Evolutionary conservation across 352 stramenopile species (phyloP).

Genomic region (Globisporangium takayamanum): DNA sequence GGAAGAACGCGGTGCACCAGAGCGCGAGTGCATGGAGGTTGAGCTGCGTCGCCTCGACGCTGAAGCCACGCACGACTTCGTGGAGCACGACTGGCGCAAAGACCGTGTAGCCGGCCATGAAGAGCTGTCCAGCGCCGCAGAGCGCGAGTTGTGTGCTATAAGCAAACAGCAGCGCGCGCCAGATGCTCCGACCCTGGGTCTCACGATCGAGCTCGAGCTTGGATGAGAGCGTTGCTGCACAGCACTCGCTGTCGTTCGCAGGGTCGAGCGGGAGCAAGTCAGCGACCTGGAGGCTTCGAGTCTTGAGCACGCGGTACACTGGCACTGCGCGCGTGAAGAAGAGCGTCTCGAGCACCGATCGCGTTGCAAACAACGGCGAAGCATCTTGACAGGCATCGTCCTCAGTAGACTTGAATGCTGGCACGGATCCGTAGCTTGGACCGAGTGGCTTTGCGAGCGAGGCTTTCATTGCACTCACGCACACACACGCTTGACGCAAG

Average conservation of each 20-base stretch:
- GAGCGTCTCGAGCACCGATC: slow-evolving; percentile 1
- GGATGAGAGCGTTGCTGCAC: not conserved
- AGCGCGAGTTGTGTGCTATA: slow-evolving; percentile 1
- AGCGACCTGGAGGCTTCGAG: slow-evolving; percentile 1
- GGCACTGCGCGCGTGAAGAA: slow-evolving; percentile 7
- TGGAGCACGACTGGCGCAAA: slow-evolving; percentile 16
- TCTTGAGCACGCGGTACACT: slow-evolving; percentile 4
- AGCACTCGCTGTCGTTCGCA: not conserved
- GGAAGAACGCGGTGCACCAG: slow-evolving; percentile 6
- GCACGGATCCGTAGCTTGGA: no score
- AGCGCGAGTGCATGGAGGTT: not conserved
- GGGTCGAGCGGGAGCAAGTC: slow-evolving; percentile 5
- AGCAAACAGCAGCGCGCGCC: slow-evolving; percentile 2
- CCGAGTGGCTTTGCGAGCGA: no score
- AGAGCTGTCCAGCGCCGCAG: slow-evolving; percentile 4
- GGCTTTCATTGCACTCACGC: no score
- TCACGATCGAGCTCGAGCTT: not conserved
- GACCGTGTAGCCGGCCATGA: slow-evolving; percentile 4
- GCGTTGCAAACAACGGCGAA: no score
- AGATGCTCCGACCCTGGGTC: not conserved
- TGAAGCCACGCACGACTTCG: slow-evolving; percentile 10
- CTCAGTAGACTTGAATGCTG: no score
- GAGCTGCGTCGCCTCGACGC: not conserved
- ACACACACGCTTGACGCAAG: no score
- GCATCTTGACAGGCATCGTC: no score